Base-by-base conservation (phyloP, 306 rosid species). In the Pyrus communis region DNA sequence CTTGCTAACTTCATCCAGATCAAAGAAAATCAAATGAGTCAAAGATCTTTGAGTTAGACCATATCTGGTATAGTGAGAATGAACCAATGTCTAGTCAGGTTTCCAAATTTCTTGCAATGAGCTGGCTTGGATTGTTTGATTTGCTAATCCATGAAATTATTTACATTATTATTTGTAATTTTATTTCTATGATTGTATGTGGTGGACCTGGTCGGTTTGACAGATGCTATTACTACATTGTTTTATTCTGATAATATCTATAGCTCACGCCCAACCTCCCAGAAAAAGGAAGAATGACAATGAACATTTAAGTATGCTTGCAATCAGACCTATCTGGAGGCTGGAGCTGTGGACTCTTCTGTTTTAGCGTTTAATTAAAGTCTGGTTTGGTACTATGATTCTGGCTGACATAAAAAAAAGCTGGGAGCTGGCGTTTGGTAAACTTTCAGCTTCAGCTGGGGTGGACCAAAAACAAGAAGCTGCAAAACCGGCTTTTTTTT, bases 201-300 rank as follows among this genome's bases (percentile, higher is more conserved):
- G 77, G 78, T 68, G 78, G 82, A 77, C 80, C 77, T 18, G 67
- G 91, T 82, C 91, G 91, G 93, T 87, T 88, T 90, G 93, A 88
- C 88, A 81, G 80, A 21, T 23, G 72, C 82, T 7, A 51, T 17
- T 9, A 9, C 38, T 43, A 31, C 17, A 31, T 8, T 22, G 5
- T 12, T 49, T 21, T 49, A 19, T 51, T 49, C 72, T 7, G 68
- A 15, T 38, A 38, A 30, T 30, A 21, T 21, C 22, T n/a, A n/a
- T 61, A 25, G 42, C 76, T 72, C 80, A 18, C 55, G 59, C 75
- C 59, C 59, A 60, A 75, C 76, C 74, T 60, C 73, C 43, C 11
- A 61, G 45, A 28, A 42, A 42, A 10, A 19, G 14, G 23, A 62
- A 27, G 10, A 27, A 38, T 1, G 18, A 1, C 77, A 31, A 33